Percentiles rank a stretch among this genome's conserved stretches.
phyloP scores from a whole-genome alignment of 2,329 filamentous ascomycete species.

The Arachnomyces sp. region DNA sequence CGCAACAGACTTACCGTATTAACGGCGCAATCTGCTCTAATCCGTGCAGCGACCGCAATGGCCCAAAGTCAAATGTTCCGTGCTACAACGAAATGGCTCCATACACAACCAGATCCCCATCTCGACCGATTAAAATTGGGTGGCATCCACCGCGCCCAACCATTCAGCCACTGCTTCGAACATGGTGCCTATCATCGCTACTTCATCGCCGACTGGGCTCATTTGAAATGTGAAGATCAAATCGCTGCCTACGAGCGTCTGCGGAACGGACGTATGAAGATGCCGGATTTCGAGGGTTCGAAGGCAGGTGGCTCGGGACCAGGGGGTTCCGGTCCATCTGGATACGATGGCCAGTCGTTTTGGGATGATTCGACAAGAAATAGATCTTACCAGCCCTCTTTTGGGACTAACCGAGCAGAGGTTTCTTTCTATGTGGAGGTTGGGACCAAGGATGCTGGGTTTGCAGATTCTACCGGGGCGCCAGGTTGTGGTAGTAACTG shows the following conservation, averaged over 20 bases:
- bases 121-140: conserved; percentile 31
- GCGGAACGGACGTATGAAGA: conserved; percentile 8
- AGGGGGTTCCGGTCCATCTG: too few relatives aligned
- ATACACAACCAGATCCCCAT: conserved; percentile 14
- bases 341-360: too few relatives aligned
- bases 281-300: conserved; percentile 1
- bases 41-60: conserved; percentile 31
- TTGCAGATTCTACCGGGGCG: conserved; percentile 4
- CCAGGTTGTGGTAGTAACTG: conserved; percentile 1
- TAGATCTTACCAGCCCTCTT: neutral
- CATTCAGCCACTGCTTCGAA: conserved; percentile 33
- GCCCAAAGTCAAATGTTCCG: conserved; percentile 20
- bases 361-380: too few relatives aligned
- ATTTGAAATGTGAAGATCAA: conserved; percentile 8
- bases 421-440: too few relatives aligned
- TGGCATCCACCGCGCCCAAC: conserved; percentile 37
- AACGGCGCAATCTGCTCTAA: conserved; percentile 24
- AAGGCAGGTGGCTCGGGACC: too few relatives aligned
- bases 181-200: conserved; percentile 17
- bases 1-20: conserved; percentile 30
- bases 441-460: too few relatives aligned
- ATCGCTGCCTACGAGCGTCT: conserved; percentile 12
- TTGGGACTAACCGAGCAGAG: neutral
- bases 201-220: conserved; percentile 16
- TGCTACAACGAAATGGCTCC: conserved; percentile 29